Conservation (phyloP, 768 basidiomycete species). For the Daedalea quercina region DNA sequence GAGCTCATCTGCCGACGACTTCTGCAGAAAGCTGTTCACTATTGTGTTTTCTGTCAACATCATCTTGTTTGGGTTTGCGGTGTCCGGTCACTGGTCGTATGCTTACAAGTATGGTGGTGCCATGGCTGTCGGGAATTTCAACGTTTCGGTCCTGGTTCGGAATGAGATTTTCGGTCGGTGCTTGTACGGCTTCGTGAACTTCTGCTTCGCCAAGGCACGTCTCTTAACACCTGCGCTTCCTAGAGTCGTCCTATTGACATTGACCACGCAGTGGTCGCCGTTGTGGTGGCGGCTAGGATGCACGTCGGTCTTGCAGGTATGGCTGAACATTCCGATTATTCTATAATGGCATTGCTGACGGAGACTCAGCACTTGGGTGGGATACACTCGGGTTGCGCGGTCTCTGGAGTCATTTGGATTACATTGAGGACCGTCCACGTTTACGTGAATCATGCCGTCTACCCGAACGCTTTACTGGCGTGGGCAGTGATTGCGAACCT, state of each 20-base stretch:
- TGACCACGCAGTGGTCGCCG: conserved; percentile 31
- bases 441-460: conserved; percentile 28
- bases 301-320: conserved; percentile 25
- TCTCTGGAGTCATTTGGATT: conserved; percentile 32
- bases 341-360: conserved; percentile 1
- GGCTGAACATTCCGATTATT: not conserved
- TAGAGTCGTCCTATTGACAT: not conserved
- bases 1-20: not conserved
- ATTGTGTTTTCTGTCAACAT: conserved; percentile 27
- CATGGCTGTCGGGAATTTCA: conserved; percentile 34
- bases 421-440: conserved; percentile 29
- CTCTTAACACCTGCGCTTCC: too few species aligned
- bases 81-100: conserved; percentile 27
- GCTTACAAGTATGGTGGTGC: conserved; percentile 30
- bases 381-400: conserved; percentile 38
- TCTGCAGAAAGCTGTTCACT: conserved; percentile 28
- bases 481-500: conserved; percentile 34
- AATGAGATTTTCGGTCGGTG: conserved; percentile 36
- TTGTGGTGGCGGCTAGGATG: conserved; percentile 32
- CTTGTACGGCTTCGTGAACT: conserved; percentile 30
- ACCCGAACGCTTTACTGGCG: conserved; percentile 30
- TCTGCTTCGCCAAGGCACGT: conserved; percentile 31
- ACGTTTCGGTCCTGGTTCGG: conserved; percentile 33
- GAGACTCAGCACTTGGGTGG: conserved; percentile 31
- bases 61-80: conserved; percentile 26